Evolutionary conservation across 257 asterid species (phyloP).

Genomic region (Leptodermis oblonga): DNA sequence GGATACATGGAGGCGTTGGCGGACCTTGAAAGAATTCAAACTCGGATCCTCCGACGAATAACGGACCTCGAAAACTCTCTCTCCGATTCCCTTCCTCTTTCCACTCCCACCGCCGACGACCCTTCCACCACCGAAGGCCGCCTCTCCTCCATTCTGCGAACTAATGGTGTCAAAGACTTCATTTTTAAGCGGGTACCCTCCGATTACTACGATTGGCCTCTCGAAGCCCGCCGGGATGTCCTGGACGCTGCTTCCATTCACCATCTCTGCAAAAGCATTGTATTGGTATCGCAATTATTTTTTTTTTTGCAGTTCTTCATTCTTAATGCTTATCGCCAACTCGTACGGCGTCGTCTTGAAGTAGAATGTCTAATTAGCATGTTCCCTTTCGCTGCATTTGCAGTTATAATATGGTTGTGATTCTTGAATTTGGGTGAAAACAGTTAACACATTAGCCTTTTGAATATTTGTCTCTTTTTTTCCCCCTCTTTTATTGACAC

Average conservation of each 20-base stretch:
- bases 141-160: constrained; percentile 61
- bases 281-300: constrained; percentile 47
- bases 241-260: constrained; percentile 76
- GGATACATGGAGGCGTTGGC: constrained; percentile 42
- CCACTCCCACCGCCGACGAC: constrained; percentile 23
- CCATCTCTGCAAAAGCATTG: constrained; percentile 99
- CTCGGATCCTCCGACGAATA: constrained; percentile 59
- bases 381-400: not conserved
- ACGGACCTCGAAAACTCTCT: constrained; percentile 49
- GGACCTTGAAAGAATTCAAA: constrained; percentile 60
- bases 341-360: not conserved
- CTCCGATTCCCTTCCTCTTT: constrained; percentile 30
- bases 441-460: no score
- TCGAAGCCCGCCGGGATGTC: constrained; percentile 74
- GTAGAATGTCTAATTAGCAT: not conserved
- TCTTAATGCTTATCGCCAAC: not conserved
- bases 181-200: constrained; percentile 69
- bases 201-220: constrained; percentile 73
- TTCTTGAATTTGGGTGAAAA: not conserved
- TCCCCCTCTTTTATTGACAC: not conserved
- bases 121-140: constrained; percentile 62
- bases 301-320: not conserved
- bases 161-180: constrained; percentile 59
- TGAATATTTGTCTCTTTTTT: not conserved
- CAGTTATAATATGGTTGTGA: not conserved